Evolutionary conservation across 176 grass and related monocot genomes (phyloP), one percentile per base, ranked within the genome.

Genomic region (Saccharum officinarum): DNA sequence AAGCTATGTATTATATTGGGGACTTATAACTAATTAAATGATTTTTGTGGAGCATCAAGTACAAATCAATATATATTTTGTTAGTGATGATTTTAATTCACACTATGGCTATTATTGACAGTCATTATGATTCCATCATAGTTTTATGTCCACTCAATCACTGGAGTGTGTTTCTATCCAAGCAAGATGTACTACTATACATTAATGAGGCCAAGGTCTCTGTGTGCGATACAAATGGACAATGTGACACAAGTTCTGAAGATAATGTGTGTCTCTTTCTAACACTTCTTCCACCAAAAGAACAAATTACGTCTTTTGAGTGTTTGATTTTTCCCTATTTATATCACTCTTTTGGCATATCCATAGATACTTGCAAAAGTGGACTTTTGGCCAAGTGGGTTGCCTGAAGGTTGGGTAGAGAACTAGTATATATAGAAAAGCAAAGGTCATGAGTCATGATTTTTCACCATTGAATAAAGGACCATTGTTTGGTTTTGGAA

Each of bases 371-470:
- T 87, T 64, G 80, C 80, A 69, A 71, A 47, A 15, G 71, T 91
- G 34, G 81, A 91, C 23, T 78, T 86, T 57, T 68, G 70, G 20
- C 81, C 81, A 87, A 33, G 17, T 76, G 50, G 38, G 18, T 13
- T 91, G 5, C 89, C 85, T 8, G 1, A 76, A 69, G 89, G 89
- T 34, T 91, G 81, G 81, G 75, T 87, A 49, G 76, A 33, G 80
- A 86, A 68, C 0, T 63, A 6, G 85, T n/a, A n/a, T 80, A 42
- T 80, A 71, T 65, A 87, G 85, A 80, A 87, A 69, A 47, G 79
- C 76, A 78, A 80, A 69, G 71, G 6, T 28, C 44, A 13, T 45
- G 3, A 45, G 44, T 30, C 11, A 73, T 30, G 20, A 14, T 73
- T 47, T 73, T 11, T 28, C 11, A 45, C 14, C 23, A 30, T 73